These are phyloP conservation scores for Saturnispora mendoncae DNA, from an alignment of 805 yeast species.

Conservation along the genomic window DNA sequence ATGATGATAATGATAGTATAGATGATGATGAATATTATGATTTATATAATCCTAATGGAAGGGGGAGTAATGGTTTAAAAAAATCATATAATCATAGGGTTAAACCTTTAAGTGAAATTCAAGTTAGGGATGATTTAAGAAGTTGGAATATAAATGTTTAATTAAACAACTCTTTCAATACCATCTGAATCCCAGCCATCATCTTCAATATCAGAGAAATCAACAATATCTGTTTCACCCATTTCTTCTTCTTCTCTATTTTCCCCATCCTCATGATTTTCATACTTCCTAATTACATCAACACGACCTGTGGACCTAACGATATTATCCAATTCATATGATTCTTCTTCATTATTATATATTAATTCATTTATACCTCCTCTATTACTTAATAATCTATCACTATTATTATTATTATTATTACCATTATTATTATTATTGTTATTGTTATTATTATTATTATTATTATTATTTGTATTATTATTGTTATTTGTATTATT, in stretches of 20 bases:
- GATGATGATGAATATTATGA: conserved; percentile 5
- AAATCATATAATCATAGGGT: conserved; percentile 7
- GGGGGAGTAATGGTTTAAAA: neutral
- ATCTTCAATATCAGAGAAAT: conserved; percentile 21
- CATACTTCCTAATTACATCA: neutral
- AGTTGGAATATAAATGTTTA: conserved; percentile 31
- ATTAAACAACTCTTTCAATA: conserved; percentile 23
- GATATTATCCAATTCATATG: conserved; percentile 8
- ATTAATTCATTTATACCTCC: too few relatives aligned
- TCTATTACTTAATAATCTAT: conserved; percentile 4
- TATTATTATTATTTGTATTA: neutral
- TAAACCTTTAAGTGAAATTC: conserved; percentile 25
- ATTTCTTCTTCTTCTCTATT: conserved; percentile 12
- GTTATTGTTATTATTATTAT: conserved; percentile 1
- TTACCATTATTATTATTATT: too few relatives aligned
- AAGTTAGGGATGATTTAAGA: conserved; percentile 29
- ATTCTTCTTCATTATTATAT: neutral
- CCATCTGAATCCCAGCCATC: conserved; percentile 26
- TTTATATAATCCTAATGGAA: neutral
- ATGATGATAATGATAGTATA: neutral
- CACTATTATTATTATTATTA: too few relatives aligned
- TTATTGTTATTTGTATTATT: too few relatives aligned
- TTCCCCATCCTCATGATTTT: conserved; percentile 13
- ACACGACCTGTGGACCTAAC: too few relatives aligned
- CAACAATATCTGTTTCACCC: conserved; percentile 11